phyloP scores from a whole-genome alignment of 2,329 filamentous ascomycete genomes.

The Xylariaceae sp. region DNA sequence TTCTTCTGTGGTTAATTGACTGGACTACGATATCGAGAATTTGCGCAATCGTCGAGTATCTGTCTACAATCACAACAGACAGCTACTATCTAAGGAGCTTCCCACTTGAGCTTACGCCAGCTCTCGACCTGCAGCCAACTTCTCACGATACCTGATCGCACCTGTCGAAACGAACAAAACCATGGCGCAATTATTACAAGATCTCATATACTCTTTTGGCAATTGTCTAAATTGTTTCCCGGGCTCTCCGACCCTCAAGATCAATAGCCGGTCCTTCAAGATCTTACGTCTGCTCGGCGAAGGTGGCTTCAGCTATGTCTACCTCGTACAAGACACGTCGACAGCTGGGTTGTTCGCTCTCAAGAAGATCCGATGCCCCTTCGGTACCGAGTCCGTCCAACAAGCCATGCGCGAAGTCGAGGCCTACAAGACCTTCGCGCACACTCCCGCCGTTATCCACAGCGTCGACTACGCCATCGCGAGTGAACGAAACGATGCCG shows the following conservation, averaged over 20 bases:
- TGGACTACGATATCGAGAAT: too few species aligned
- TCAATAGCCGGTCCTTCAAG: conserved; percentile 94
- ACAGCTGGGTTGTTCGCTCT: conserved; percentile 84
- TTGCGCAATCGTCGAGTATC: too few species aligned
- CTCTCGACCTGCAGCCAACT: conserved; percentile 2
- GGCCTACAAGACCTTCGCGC: conserved; percentile 85
- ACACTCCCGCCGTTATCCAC: conserved; percentile 67
- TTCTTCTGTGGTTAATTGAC: too few species aligned
- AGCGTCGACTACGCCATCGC: conserved; percentile 53
- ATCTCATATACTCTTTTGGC: conserved; percentile 85
- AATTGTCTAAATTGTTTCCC: conserved; percentile 98
- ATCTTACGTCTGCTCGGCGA: conserved; percentile 90
- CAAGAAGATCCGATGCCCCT: conserved; percentile 98
- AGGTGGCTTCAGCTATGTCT: conserved; percentile 98
- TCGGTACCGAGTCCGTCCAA: conserved; percentile 91
- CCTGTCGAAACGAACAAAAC: too few species aligned
- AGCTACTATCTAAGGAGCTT: too few species aligned
- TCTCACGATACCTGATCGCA: too few species aligned
- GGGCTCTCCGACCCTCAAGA: conserved; percentile 86
- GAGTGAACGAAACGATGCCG: conserved; percentile 53
- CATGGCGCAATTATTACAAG: conserved; percentile 83
- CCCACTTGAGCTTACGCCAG: conserved; percentile 4
- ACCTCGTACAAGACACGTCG: conserved; percentile 89
- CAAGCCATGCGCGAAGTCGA: conserved; percentile 96
- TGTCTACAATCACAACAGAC: too few species aligned